Conservation (phyloP, 1,284 basidiomycete species). For the Lentinula novae-zelandiae region DNA sequence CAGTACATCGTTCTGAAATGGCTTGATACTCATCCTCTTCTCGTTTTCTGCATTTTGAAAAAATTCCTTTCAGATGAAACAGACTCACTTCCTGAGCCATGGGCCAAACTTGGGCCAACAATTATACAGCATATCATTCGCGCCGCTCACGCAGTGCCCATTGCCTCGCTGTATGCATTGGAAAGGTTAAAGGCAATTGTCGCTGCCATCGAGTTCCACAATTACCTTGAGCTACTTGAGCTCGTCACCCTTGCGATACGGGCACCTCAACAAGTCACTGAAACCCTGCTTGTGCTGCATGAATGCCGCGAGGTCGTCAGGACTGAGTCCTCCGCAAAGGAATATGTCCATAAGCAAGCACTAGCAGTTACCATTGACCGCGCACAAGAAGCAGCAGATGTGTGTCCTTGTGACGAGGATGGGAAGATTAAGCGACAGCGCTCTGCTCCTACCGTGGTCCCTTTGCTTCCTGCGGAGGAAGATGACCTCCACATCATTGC, state of each 20-base stretch:
- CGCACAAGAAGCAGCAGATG: conserved; percentile 60
- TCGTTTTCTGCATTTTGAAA: conserved; percentile 52
- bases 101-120: conserved; percentile 27
- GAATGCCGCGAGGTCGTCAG: conserved; percentile 35
- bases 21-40: conserved; percentile 45
- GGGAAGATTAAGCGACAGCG: conserved; percentile 42
- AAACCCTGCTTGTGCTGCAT: conserved; percentile 53
- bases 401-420: conserved; percentile 59
- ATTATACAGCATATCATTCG: conserved; percentile 48
- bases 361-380: conserved; percentile 55
- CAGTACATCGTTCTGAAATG: conserved; percentile 31
- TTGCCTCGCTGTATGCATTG: conserved; percentile 52
- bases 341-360: conserved; percentile 50
- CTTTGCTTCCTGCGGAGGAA: conserved; percentile 28
- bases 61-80: conserved; percentile 28
- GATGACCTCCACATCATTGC: conserved; percentile 40
- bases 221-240: conserved; percentile 52
- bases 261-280: conserved; percentile 47
- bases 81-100: conserved; percentile 28
- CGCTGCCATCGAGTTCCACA: conserved; percentile 31
- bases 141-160: conserved; percentile 47
- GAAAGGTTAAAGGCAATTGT: conserved; percentile 49
- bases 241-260: conserved; percentile 46
- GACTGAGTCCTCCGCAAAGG: conserved; percentile 22
- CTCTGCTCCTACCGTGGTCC: conserved; percentile 36